Percentiles rank a stretch among this genome's conserved stretches.
Evolutionary conservation across 805 yeast genomes (phyloP).

Genomic region (Debaryomyces hansenii): DNA sequence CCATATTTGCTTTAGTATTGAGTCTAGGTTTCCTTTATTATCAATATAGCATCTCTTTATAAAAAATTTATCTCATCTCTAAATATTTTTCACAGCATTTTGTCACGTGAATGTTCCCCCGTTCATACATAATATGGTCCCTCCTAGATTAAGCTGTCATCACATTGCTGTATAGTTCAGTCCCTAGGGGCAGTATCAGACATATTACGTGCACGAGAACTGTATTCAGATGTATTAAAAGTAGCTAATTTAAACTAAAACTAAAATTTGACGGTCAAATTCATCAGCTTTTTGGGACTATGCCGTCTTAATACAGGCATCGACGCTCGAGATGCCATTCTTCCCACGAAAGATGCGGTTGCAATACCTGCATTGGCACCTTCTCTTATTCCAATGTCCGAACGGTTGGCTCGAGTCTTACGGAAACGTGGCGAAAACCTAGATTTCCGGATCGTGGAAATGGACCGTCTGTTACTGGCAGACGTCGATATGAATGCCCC

Average conservation of each 20-base stretch:
- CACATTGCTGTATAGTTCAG: no score
- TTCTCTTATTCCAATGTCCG: conserved; percentile 14
- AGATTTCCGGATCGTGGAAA: conserved; percentile 27
- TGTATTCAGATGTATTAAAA: no score
- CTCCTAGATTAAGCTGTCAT: no score
- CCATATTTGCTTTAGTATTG: conserved; percentile 12
- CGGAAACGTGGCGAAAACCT: conserved; percentile 20
- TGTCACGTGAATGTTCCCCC: not conserved
- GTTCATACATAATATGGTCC: no score
- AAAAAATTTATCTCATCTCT: conserved; percentile 9
- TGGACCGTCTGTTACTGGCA: conserved; percentile 13
- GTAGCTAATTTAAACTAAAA: no score
- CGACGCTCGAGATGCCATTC: conserved; percentile 18
- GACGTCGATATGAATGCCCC: conserved; percentile 18
- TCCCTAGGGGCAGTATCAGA: no score
- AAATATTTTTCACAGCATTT: not conserved
- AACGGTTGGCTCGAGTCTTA: conserved; percentile 8
- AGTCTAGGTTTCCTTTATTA: not conserved
- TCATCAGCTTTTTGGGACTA: conserved; percentile 12
- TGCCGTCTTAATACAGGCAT: conserved; percentile 15
- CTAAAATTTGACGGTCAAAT: conserved; percentile 16
- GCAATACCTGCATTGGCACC: conserved; percentile 19
- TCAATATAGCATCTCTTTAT: not conserved
- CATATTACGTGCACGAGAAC: no score
- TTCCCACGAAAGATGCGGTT: conserved; percentile 21